phyloP scores from a whole-genome alignment of 2,329 filamentous ascomycete species.

The Scopulariopsis brevicaulis region DNA sequence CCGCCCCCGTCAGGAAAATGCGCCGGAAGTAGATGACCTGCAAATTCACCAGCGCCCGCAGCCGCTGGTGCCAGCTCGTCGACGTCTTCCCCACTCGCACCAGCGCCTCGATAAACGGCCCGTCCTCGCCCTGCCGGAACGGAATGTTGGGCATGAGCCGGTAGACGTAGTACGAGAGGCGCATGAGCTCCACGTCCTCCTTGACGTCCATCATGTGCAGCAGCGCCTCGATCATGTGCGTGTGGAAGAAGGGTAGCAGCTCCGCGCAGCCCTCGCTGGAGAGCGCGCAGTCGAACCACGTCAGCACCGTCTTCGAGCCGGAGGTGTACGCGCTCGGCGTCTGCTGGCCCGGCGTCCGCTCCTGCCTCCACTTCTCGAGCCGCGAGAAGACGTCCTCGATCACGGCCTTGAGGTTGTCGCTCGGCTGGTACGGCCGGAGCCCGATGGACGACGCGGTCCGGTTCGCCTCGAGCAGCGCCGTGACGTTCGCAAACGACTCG shows the following conservation, averaged over 20 bases:
- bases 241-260: constrained; percentile 81
- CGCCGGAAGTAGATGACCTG: constrained; percentile 97
- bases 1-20: constrained; percentile 69
- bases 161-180: constrained; percentile 92
- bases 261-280: constrained; percentile 89
- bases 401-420: constrained; percentile 59
- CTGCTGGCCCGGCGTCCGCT: constrained; percentile 78
- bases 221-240: constrained; percentile 81
- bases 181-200: constrained; percentile 91
- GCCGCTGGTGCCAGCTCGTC: constrained; percentile 86
- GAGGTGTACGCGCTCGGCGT: constrained; percentile 91
- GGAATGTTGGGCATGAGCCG: constrained; percentile 92
- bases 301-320: constrained; percentile 87
- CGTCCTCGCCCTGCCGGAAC: constrained; percentile 76
- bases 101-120: constrained; percentile 71
- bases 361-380: constrained; percentile 77
- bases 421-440: constrained; percentile 70
- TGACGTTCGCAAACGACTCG: constrained; percentile 79
- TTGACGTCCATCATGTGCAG: constrained; percentile 99
- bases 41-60: constrained; percentile 94
- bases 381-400: constrained; percentile 66
- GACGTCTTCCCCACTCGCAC: constrained; percentile 80
- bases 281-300: constrained; percentile 88
- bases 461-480: constrained; percentile 65
- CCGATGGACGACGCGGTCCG: constrained; percentile 73